A percentile compares a stretch with the other conserved stretches of the same genome.
Conservation (phyloP, 1,139 yeast genomes). For the Nakaseomyces glabratus region DNA sequence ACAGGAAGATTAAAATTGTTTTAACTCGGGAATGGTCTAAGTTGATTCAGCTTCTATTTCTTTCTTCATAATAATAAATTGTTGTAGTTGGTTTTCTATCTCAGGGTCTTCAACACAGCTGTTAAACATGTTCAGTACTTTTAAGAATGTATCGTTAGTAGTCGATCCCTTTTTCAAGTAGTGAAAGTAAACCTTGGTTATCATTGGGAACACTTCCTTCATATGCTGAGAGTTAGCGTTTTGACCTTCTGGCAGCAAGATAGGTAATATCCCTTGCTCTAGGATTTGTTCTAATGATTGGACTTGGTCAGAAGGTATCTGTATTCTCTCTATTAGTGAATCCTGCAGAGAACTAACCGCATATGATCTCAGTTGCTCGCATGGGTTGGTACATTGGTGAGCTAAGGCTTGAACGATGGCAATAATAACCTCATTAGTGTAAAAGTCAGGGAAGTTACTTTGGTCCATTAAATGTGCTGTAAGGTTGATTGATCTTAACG, state of each 20-base stretch:
- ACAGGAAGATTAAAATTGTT: too few relatives aligned
- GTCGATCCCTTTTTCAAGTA: conserved; percentile 38
- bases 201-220: conserved; percentile 52
- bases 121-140: conserved; percentile 42
- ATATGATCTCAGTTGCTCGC: conserved; percentile 60
- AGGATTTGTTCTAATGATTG: conserved; percentile 44
- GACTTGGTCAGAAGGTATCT: conserved; percentile 29
- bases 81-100: conserved; percentile 35
- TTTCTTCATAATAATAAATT: conserved; percentile 32
- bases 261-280: conserved; percentile 65
- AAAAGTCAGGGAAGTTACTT: conserved; percentile 1
- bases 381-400: conserved; percentile 83
- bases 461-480: conserved; percentile 42
- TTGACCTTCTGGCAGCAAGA: conserved; percentile 52
- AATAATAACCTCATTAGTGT: background rate
- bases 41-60: conserved; percentile 24
- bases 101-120: conserved; percentile 38
- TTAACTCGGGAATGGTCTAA: too few relatives aligned
- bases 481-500: conserved; percentile 53
- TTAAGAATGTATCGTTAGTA: conserved; percentile 39
- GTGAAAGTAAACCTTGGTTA: conserved; percentile 66
- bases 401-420: conserved; percentile 68
- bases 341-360: conserved; percentile 52
- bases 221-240: conserved; percentile 35
- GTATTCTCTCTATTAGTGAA: conserved; percentile 35